Base-by-base conservation (phyloP, 306 rosid genomes). In the Vigna hirtella region DNA sequence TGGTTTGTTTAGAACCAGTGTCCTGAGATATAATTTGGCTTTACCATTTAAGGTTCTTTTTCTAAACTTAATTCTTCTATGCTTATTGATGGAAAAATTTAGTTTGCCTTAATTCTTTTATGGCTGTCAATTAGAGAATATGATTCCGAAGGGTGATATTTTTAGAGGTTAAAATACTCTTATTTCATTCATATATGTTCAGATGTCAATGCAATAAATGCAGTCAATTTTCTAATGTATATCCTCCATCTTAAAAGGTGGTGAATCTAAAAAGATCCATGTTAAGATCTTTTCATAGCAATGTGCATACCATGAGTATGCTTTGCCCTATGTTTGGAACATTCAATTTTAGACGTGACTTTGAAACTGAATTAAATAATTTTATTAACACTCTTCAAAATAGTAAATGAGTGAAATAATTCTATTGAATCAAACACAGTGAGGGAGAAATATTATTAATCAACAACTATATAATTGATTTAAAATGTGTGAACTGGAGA, bases 401-500 rank as follows among this genome's bases (percentile, higher is more conserved):
- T 71, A 38, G 38, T 12, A 36, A 72, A 56, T 15, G 55, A 42
- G 73, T 50, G 72, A 63, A 34, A 7, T 28, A 47, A 48, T 63
- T 62, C 3, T 58, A 45, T 10, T 50, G 53, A 42, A 55, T 56
- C 22, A 42, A 55, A 48, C 18, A 52, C 18, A 1, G 1, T 28
- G 34, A 66, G 47, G 47, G 55, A n/a, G 45, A 14, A 77, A 66
- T 14, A 26, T 57, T 28, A 57, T 38, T 48, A 59, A 13, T 38
- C 20, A 18, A 18, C 20, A 18, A 18, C 20, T 18, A 18, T 18
- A 18, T 18, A 18, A 18, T 18, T 18, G 20, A 18, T 18, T 18
- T 18, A 18, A 18, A 18, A 18, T 18, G 20, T 18, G 20, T 18
- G 20, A 18, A 18, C 20, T 18, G 20, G 20, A 67, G 99, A 96